Evolutionary conservation across 495 filamentous ascomycete species (phyloP).

Genomic region (Penicillium robsamsonii): DNA sequence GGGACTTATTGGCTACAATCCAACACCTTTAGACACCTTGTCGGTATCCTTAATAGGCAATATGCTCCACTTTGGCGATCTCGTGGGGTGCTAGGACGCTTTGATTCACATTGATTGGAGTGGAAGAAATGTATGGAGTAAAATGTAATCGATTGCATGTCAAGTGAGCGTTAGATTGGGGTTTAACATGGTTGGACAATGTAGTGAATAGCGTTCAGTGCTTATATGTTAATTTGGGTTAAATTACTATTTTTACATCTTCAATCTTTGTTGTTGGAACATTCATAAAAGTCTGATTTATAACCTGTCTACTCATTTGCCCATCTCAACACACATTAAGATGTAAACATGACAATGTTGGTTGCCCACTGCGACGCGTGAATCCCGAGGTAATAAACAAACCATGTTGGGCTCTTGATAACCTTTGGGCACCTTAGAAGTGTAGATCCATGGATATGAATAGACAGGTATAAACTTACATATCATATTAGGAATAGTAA

Average conservation of each 20-base stretch:
- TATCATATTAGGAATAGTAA: not conserved
- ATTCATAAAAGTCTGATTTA: too few species aligned
- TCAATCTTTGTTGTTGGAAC: not conserved
- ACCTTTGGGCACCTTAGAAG: constrained; percentile 6
- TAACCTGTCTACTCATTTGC: too few species aligned
- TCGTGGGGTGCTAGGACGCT: constrained; percentile 6
- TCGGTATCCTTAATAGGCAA: not conserved
- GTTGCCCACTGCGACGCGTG: constrained; percentile 29
- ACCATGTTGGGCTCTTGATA: constrained; percentile 18
- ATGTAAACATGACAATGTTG: constrained; percentile 4
- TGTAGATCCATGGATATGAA: constrained; percentile 1
- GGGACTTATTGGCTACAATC: too few species aligned
- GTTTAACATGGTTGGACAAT: not conserved
- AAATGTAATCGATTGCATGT: not conserved
- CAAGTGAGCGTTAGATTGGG: not conserved
- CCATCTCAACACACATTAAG: too few species aligned
- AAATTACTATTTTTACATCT: not conserved
- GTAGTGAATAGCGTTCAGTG: not conserved
- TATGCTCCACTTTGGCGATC: constrained; percentile 10
- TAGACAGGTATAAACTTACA: not conserved
- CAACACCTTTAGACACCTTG: not conserved
- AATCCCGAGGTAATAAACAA: constrained; percentile 21
- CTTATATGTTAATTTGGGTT: not conserved
- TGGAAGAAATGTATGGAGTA: not conserved
- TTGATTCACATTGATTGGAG: not conserved